These are phyloP conservation scores for Fusarium irregulare DNA, from an alignment of 2,329 filamentous ascomycete species.

Conservation along the genomic window DNA sequence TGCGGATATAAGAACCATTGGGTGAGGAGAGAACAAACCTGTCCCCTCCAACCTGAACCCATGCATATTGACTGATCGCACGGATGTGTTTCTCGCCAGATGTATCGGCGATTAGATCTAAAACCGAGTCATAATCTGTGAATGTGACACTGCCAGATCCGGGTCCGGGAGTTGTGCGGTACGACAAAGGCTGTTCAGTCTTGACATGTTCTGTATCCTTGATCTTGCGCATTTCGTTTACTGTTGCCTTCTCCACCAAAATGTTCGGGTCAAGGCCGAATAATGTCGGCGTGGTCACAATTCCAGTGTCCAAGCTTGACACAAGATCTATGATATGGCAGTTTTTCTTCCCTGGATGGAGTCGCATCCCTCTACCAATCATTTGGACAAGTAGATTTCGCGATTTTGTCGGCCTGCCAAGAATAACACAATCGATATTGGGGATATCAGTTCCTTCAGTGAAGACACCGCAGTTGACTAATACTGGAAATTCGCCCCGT, in stretches of 20 bases:
- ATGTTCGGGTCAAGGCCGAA: conserved; percentile 91
- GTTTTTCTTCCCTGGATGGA: conserved; percentile 82
- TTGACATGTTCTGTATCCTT: conserved; percentile 56
- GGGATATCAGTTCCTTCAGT: conserved; percentile 98
- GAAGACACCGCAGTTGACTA: conserved; percentile 95
- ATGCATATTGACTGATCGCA: conserved; percentile 77
- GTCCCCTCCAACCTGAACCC: conserved; percentile 81
- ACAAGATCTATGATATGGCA: conserved; percentile 99
- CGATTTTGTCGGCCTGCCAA: conserved; percentile 89
- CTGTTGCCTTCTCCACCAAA: conserved; percentile 74
- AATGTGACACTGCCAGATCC: conserved; percentile 71
- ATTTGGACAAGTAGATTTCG: conserved; percentile 96
- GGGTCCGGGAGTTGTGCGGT: conserved; percentile 20
- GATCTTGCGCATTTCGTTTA: conserved; percentile 69
- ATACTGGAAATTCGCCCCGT: conserved; percentile 80
- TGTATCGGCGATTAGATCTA: conserved; percentile 87
- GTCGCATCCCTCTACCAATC: conserved; percentile 93
- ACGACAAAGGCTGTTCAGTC: conserved; percentile 25
- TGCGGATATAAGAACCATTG: conserved; percentile 69
- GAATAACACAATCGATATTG: conserved; percentile 92
- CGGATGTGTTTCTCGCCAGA: conserved; percentile 83
- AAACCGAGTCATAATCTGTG: conserved; percentile 91
- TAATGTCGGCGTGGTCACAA: conserved; percentile 89
- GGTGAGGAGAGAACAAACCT: conserved; percentile 77
- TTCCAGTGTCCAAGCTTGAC: conserved; percentile 82